A percentile compares a stretch with the other conserved stretches of the same genome.
These are phyloP conservation scores for Trametes pubescens DNA, from an alignment of 1,284 basidiomycete species.

Conservation along the genomic window DNA sequence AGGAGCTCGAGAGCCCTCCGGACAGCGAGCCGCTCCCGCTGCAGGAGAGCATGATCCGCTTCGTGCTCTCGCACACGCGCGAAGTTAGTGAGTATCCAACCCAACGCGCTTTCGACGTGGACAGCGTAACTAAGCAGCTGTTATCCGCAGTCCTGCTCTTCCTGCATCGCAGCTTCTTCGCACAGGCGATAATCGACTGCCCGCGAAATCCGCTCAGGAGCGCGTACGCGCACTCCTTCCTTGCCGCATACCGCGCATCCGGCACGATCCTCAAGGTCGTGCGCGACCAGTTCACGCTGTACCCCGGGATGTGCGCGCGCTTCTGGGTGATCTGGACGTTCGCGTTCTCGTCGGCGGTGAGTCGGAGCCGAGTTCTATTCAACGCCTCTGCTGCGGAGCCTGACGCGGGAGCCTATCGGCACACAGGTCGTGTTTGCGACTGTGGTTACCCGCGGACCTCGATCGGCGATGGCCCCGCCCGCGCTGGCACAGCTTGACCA, in stretches of 20 bases:
- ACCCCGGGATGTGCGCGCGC: conserved; percentile 42
- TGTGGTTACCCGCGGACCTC: conserved; percentile 41
- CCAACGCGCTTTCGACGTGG: neutral
- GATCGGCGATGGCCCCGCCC: conserved; percentile 39
- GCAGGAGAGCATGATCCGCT: conserved; percentile 47
- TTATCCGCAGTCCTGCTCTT: conserved; percentile 45
- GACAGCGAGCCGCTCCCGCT: conserved; percentile 39
- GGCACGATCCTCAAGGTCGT: conserved; percentile 45
- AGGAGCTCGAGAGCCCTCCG: conserved; percentile 39
- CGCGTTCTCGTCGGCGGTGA: conserved; percentile 49
- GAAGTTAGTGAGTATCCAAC: conserved; percentile 45
- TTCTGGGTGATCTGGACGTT: conserved; percentile 51
- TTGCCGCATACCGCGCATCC: conserved; percentile 48
- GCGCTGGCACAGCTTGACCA: conserved; percentile 41
- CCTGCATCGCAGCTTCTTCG: conserved; percentile 51
- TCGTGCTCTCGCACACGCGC: conserved; percentile 53
- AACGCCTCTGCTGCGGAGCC: conserved; percentile 3
- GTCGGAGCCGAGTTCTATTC: conserved; percentile 25
- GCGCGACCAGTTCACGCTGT: conserved; percentile 39
- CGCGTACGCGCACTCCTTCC: conserved; percentile 50
- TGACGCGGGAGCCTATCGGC: conserved; percentile 11
- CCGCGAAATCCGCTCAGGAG: conserved; percentile 49
- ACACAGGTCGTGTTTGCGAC: conserved; percentile 39
- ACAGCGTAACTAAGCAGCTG: conserved; percentile 1
- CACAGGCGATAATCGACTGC: conserved; percentile 49